These are phyloP conservation scores for Blastomyces emzantsi DNA, from an alignment of 2,329 filamentous ascomycete genomes.

Conservation along the genomic window DNA sequence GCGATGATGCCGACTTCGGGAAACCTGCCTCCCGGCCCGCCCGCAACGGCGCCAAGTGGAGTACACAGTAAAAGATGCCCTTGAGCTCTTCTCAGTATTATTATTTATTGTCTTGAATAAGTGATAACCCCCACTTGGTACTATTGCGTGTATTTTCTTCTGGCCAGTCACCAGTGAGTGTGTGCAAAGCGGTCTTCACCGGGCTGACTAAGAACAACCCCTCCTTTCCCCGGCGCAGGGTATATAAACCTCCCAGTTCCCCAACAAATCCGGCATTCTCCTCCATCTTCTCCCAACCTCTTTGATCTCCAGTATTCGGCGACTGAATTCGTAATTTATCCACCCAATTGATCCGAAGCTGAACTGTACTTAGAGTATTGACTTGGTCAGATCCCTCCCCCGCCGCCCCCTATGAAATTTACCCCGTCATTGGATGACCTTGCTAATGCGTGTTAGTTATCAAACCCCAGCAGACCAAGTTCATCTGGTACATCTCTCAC, in stretches of 20 bases:
- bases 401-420: too few species aligned
- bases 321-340: neutral
- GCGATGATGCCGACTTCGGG: neutral
- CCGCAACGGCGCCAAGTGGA: neutral
- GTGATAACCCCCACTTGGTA: neutral
- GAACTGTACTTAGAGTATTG: neutral
- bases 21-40: neutral
- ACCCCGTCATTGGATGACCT: neutral
- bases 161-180: neutral
- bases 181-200: neutral
- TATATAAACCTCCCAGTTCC: neutral
- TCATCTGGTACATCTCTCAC: constrained; percentile 18
- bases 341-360: neutral
- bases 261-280: neutral
- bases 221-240: neutral
- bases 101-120: too few species aligned
- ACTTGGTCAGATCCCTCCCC: neutral
- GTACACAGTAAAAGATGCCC: neutral
- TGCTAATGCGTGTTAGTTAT: constrained; percentile 1
- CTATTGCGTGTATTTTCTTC: neutral
- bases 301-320: neutral
- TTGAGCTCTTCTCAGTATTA: too few species aligned
- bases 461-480: constrained; percentile 2
- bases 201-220: constrained; percentile 2
- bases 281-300: neutral